Percentiles rank a stretch among this genome's conserved stretches.
phyloP scores from a whole-genome alignment of 257 asterid species.

The Cruciata laevipes region DNA sequence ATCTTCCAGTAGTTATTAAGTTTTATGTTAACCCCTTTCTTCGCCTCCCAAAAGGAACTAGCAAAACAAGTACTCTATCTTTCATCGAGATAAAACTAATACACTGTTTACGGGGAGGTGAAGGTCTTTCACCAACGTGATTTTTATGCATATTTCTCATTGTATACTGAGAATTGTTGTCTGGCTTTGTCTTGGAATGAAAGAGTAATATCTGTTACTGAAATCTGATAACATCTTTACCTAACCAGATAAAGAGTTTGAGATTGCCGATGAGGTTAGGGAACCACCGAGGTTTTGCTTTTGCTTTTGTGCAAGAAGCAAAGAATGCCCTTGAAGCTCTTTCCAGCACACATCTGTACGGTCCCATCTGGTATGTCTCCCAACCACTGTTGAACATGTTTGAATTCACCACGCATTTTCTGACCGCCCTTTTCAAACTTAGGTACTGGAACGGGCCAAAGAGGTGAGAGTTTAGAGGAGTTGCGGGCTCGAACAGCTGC shows the following conservation, averaged over 20 bases:
- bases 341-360: slow-evolving; percentile 83
- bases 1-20: background rate
- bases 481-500: too few species aligned
- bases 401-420: background rate
- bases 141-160: too few species aligned
- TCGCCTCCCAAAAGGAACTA: background rate
- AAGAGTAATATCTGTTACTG: background rate
- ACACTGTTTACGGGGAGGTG: background rate
- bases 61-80: background rate
- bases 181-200: background rate
- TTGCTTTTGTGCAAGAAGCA: slow-evolving; percentile 85
- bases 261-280: slow-evolving; percentile 74
- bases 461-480: slow-evolving; percentile 95
- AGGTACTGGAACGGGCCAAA: slow-evolving; percentile 95
- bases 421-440: slow-evolving; percentile 18
- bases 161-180: background rate
- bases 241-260: slow-evolving; percentile 70
- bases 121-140: background rate
- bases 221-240: background rate
- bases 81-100: background rate
- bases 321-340: slow-evolving; percentile 77
- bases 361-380: slow-evolving; percentile 79
- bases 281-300: slow-evolving; percentile 89
- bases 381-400: background rate
- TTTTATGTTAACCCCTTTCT: background rate